Evolutionary conservation across 2,329 filamentous ascomycete genomes (phyloP).

Genomic region (Cladosporium austrohemisphaericum): DNA sequence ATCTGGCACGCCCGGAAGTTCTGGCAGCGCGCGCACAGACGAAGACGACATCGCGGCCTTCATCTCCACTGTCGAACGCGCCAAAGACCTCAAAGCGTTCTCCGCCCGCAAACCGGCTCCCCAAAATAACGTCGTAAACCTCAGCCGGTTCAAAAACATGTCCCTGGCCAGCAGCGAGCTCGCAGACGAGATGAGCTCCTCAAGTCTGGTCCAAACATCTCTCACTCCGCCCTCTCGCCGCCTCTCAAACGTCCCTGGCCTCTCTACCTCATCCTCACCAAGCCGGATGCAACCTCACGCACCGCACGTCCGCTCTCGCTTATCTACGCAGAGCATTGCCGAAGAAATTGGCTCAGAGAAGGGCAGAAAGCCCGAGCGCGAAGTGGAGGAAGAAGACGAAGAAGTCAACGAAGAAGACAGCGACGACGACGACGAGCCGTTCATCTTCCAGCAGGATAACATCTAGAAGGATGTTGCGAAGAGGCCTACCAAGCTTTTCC

Average conservation of each 20-base stretch:
- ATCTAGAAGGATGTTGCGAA: neutral
- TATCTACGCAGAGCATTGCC: conserved; percentile 84
- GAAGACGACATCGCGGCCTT: conserved; percentile 94
- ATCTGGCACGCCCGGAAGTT: conserved; percentile 66
- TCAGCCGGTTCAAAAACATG: conserved; percentile 77
- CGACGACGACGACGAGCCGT: conserved; percentile 28
- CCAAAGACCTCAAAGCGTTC: conserved; percentile 81
- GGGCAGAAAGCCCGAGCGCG: conserved; percentile 20
- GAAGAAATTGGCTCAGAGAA: conserved; percentile 41
- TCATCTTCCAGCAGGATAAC: conserved; percentile 25
- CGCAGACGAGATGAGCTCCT: conserved; percentile 91
- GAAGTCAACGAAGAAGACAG: conserved; percentile 17
- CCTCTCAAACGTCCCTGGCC: conserved; percentile 60
- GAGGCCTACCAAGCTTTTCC: neutral
- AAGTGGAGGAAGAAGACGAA: conserved; percentile 20
- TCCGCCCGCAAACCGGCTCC: conserved; percentile 50
- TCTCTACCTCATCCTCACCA: conserved; percentile 82
- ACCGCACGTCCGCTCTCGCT: conserved; percentile 85
- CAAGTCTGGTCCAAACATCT: conserved; percentile 76
- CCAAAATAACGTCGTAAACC: conserved; percentile 59
- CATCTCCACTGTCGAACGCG: conserved; percentile 79
- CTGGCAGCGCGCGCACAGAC: conserved; percentile 69
- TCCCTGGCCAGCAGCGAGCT: conserved; percentile 82
- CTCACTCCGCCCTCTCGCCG: conserved; percentile 75
- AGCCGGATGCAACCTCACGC: conserved; percentile 89